A percentile compares a stretch with the other conserved stretches of the same genome.
Evolutionary conservation across 768 basidiomycete genomes (phyloP).

Genomic region (Leccinum broughii): DNA sequence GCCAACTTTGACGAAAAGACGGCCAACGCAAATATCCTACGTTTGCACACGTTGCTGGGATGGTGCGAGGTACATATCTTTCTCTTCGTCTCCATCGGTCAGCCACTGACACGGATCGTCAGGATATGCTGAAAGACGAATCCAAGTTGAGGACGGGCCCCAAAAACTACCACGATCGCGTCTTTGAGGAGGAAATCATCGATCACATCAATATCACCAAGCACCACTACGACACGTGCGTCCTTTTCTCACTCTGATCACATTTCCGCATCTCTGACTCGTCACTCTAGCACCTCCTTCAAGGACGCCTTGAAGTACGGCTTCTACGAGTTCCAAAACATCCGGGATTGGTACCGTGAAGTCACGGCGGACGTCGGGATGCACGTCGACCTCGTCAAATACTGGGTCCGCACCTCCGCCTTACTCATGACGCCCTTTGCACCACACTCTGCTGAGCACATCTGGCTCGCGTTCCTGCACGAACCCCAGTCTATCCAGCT

Average conservation of each 20-base stretch:
- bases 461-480: conserved; percentile 76
- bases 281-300: conserved; percentile 74
- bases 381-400: conserved; percentile 83
- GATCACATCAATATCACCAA: conserved; percentile 82
- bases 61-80: conserved; percentile 85
- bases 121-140: conserved; percentile 82
- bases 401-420: conserved; percentile 82
- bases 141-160: conserved; percentile 72
- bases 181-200: conserved; percentile 92
- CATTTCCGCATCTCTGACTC: background rate
- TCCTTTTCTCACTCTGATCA: conserved; percentile 11
- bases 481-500: conserved; percentile 75
- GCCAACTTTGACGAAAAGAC: conserved; percentile 99
- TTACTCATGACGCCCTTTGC: conserved; percentile 85
- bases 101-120: conserved; percentile 1
- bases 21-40: conserved; percentile 96
- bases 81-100: background rate
- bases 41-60: conserved; percentile 83
- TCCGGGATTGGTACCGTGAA: conserved; percentile 95
- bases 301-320: conserved; percentile 95
- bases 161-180: conserved; percentile 77
- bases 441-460: conserved; percentile 92
- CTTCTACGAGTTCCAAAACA: conserved; percentile 91
- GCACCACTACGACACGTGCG: conserved; percentile 78
- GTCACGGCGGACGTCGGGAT: conserved; percentile 87